Percentiles rank a stretch among this genome's conserved stretches.
Conservation (phyloP, 352 stramenopile genomes). For the Globisporangium takayamanum region DNA sequence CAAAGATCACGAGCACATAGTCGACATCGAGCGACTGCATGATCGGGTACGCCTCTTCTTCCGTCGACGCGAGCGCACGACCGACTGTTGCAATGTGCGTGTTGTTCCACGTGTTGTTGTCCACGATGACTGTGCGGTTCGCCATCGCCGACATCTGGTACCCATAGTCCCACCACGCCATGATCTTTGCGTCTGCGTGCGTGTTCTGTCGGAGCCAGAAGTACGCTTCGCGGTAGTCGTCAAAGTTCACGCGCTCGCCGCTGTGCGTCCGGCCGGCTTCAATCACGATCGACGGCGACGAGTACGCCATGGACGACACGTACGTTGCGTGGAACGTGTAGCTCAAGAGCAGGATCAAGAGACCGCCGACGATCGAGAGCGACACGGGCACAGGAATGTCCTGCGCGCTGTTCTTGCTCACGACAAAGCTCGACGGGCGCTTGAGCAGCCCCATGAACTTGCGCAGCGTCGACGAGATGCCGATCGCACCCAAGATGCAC, state of each 20-base stretch:
- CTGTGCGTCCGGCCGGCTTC: slow-evolving; percentile 63
- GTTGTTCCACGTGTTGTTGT: slow-evolving; percentile 97
- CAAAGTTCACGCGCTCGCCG: slow-evolving; percentile 85
- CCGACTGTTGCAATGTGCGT: slow-evolving; percentile 95
- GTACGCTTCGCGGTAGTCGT: slow-evolving; percentile 97
- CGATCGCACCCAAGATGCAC: slow-evolving; percentile 87
- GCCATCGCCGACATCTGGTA: slow-evolving; percentile 92
- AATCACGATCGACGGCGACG: slow-evolving; percentile 90
- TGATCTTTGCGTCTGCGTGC: slow-evolving; percentile 78
- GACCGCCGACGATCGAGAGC: slow-evolving; percentile 46
- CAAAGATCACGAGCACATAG: slow-evolving; percentile 91
- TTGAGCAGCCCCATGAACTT: slow-evolving; percentile 74
- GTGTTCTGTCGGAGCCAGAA: slow-evolving; percentile 90
- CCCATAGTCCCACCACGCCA: slow-evolving; percentile 91
- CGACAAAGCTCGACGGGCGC: slow-evolving; percentile 44
- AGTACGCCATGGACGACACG: slow-evolving; percentile 89
- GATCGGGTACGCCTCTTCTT: slow-evolving; percentile 88
- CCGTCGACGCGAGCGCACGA: slow-evolving; percentile 70
- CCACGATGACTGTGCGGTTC: slow-evolving; percentile 86
- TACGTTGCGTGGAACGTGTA: slow-evolving; percentile 88
- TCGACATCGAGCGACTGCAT: slow-evolving; percentile 89
- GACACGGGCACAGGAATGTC: slow-evolving; percentile 53
- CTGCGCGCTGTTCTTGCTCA: slow-evolving; percentile 49
- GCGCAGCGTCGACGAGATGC: slow-evolving; percentile 71
- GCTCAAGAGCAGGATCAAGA: slow-evolving; percentile 75